Evolutionary conservation across 2,329 filamentous ascomycete genomes (phyloP).

Genomic region (Hypoxylon sp.): DNA sequence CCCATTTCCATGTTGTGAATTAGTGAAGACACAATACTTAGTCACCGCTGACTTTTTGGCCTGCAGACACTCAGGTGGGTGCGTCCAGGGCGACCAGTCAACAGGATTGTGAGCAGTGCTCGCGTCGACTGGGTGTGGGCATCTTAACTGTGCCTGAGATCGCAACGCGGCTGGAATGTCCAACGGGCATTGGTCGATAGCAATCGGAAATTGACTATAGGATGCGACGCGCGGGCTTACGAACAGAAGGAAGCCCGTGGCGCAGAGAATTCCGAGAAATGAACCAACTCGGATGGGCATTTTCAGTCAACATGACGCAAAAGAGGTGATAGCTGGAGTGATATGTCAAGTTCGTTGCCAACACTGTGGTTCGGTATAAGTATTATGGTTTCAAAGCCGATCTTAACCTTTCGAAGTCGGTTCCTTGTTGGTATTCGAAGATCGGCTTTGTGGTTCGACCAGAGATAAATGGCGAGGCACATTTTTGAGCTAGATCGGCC

Average conservation of each 20-base stretch:
- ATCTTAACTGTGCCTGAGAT: conserved; percentile 37
- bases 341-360: not conserved
- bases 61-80: conserved; percentile 42
- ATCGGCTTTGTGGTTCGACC: conserved; percentile 9
- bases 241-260: conserved; percentile 14
- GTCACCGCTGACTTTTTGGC: conserved; percentile 25
- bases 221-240: conserved; percentile 3
- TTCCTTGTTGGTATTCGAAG: not conserved
- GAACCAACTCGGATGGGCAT: conserved; percentile 24
- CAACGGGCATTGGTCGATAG: conserved; percentile 37
- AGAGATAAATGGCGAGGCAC: conserved; percentile 15
- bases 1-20: conserved; percentile 46
- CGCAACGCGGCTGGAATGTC: conserved; percentile 39
- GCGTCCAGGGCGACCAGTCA: conserved; percentile 50
- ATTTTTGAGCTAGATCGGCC: conserved; percentile 23
- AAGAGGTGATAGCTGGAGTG: not conserved
- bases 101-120: conserved; percentile 34
- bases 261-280: conserved; percentile 3
- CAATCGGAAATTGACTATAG: conserved; percentile 13
- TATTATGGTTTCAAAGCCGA: conserved; percentile 17
- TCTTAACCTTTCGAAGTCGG: conserved; percentile 28
- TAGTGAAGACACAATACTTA: conserved; percentile 48
- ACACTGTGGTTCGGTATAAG: conserved; percentile 10
- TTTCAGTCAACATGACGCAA: conserved; percentile 14
- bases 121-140: conserved; percentile 43